Percentiles rank a stretch among this genome's conserved stretches.
Conservation (phyloP, 352 stramenopile genomes). For the Pythium grandisporangium region DNA sequence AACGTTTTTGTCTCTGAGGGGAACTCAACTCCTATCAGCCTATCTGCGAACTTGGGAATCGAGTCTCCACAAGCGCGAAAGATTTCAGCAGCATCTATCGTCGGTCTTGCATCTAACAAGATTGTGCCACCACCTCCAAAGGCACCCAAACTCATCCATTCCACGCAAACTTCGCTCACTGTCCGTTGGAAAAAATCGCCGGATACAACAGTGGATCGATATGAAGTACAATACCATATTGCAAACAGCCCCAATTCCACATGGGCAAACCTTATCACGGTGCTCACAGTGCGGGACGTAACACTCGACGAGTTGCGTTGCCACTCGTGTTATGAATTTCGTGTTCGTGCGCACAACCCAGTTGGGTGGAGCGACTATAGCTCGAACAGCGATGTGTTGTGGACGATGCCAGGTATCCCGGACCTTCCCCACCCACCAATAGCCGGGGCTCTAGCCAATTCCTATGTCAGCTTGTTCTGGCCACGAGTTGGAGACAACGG, state of each 20-base stretch:
- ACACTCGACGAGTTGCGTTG: constrained; percentile 32
- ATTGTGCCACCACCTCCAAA: constrained; percentile 17
- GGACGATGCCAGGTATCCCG: constrained; percentile 46
- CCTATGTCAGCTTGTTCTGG: constrained; percentile 71
- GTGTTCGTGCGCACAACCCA: constrained; percentile 52
- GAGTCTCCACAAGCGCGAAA: constrained; percentile 19
- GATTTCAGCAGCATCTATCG: constrained; percentile 57
- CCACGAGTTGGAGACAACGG: constrained; percentile 44
- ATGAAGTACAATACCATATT: constrained; percentile 59
- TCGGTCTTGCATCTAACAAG: constrained; percentile 39
- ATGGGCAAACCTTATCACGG: constrained; percentile 32
- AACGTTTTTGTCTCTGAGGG: constrained; percentile 66
- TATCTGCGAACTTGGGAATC: neutral
- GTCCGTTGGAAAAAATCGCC: constrained; percentile 49
- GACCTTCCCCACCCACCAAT: constrained; percentile 33
- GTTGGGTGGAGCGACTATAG: constrained; percentile 64
- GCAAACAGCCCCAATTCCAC: constrained; percentile 33
- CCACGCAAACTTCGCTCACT: constrained; percentile 36
- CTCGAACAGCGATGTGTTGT: constrained; percentile 29
- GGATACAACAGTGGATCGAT: constrained; percentile 61
- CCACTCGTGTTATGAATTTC: constrained; percentile 47
- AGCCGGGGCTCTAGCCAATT: constrained; percentile 44
- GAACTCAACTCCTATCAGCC: too few species aligned
- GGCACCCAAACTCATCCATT: constrained; percentile 34
- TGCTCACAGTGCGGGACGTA: constrained; percentile 25